Conservation (phyloP, 176 grass and related monocot genomes). For the Musa beccarii region DNA sequence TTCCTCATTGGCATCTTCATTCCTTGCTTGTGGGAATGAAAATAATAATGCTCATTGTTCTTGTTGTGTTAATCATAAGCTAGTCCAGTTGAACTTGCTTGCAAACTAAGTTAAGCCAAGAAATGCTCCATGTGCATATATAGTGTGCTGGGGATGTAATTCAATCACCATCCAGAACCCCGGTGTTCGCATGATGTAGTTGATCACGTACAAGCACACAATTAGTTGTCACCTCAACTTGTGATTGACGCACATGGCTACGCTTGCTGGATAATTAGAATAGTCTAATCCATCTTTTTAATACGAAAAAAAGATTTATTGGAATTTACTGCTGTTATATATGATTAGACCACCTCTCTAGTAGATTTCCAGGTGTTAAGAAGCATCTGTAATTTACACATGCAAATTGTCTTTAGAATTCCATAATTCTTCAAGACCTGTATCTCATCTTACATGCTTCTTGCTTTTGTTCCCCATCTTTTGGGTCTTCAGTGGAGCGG, state of each 20-base stretch:
- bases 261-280: background rate
- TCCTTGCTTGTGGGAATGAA: background rate
- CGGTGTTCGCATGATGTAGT: no score
- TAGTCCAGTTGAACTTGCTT: no score
- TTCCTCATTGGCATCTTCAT: background rate
- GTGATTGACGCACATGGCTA: background rate
- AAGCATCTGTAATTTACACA: no score
- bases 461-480: background rate
- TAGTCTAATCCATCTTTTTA: background rate
- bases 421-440: background rate
- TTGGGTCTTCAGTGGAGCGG: conserved; percentile 40
- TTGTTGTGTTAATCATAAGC: no score
- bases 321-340: background rate
- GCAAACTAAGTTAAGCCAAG: no score
- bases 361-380: no score
- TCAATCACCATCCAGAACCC: no score
- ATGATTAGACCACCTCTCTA: background rate
- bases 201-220: no score
- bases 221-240: background rate
- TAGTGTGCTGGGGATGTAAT: no score
- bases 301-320: background rate
- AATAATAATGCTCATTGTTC: no score
- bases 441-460: background rate
- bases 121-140: no score
- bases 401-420: background rate